Percentiles rank a stretch among this genome's conserved stretches.
Evolutionary conservation across 2,329 filamentous ascomycete species (phyloP).

Genomic region (Podosphaera fusca): DNA sequence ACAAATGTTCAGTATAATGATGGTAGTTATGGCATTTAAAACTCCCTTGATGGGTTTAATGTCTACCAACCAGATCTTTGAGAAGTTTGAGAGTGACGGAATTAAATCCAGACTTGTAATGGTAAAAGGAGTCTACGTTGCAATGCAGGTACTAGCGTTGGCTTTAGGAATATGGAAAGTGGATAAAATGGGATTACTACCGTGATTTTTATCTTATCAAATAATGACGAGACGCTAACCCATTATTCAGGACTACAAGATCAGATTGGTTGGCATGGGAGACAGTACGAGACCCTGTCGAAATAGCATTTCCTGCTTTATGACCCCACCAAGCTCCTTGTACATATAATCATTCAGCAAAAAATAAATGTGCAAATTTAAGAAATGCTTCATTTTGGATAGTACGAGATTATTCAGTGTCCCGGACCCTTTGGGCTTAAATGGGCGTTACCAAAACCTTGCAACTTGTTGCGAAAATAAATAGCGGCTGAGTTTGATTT

Average conservation of each 20-base stretch:
- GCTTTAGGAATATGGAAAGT: conserved; percentile 88
- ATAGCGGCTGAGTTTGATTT: too few species aligned
- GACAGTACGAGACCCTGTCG: conserved; percentile 15
- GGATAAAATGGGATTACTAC: conserved; percentile 83
- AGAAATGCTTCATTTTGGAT: too few species aligned
- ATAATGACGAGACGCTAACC: conserved; percentile 12
- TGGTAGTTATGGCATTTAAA: conserved; percentile 99
- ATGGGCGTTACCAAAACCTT: too few species aligned
- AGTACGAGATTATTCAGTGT: too few species aligned
- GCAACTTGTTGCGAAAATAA: too few species aligned
- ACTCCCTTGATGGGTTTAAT: conserved; percentile 72
- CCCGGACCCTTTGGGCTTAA: too few species aligned
- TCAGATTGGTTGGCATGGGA: conserved; percentile 99
- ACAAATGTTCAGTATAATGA: conserved; percentile 99
- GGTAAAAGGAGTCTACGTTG: conserved; percentile 72
- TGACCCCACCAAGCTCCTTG: conserved; percentile 4
- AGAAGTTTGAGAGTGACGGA: conserved; percentile 65
- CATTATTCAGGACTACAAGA: conserved; percentile 49
- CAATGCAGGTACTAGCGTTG: conserved; percentile 65
- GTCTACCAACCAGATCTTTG: conserved; percentile 67
- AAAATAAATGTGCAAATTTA: too few species aligned
- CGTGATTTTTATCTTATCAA: conserved; percentile 31
- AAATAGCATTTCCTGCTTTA: conserved; percentile 16
- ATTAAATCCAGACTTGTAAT: conserved; percentile 51
- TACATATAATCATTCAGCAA: background rate